Percentiles rank a stretch among this genome's conserved stretches.
These are phyloP conservation scores for Microdochium trichocladiopsis DNA, from an alignment of 2,329 filamentous ascomycete genomes.

Conservation along the genomic window DNA sequence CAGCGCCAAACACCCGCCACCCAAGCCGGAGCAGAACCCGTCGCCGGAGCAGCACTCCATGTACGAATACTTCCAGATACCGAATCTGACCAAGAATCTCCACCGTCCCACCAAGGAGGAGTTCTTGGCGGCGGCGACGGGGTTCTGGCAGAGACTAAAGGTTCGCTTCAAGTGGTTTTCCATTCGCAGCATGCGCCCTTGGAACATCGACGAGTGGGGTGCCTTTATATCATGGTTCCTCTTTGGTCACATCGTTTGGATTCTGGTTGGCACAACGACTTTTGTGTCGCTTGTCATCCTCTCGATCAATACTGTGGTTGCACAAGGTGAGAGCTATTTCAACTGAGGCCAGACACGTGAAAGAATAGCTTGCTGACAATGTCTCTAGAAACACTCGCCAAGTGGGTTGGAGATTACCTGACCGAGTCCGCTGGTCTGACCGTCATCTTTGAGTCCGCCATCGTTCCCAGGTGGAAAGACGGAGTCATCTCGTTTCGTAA, in stretches of 20 bases:
- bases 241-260: conserved; percentile 88
- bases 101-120: conserved; percentile 92
- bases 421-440: conserved; percentile 90
- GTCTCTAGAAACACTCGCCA: conserved; percentile 74
- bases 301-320: conserved; percentile 91
- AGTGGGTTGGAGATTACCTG: conserved; percentile 91
- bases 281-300: conserved; percentile 92
- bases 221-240: conserved; percentile 93
- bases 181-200: conserved; percentile 86
- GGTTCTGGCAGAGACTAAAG: conserved; percentile 84
- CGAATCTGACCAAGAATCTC: conserved; percentile 58
- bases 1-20: not conserved
- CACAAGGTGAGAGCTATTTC: conserved; percentile 58
- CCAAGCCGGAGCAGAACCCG: conserved; percentile 13
- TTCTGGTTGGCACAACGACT: conserved; percentile 93
- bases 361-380: conserved; percentile 8
- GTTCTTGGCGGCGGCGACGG: conserved; percentile 80
- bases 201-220: conserved; percentile 93
- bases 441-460: conserved; percentile 94
- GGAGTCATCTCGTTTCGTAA: conserved; percentile 96
- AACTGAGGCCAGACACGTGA: not conserved
- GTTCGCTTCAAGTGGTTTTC: conserved; percentile 98
- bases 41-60: conserved; percentile 43
- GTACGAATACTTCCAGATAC: conserved; percentile 49
- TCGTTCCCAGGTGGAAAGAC: conserved; percentile 91